A percentile compares a stretch with the other conserved stretches of the same genome.
Evolutionary conservation across 2,329 filamentous ascomycete species (phyloP).

Genomic region (Sporothrix mexicana): DNA sequence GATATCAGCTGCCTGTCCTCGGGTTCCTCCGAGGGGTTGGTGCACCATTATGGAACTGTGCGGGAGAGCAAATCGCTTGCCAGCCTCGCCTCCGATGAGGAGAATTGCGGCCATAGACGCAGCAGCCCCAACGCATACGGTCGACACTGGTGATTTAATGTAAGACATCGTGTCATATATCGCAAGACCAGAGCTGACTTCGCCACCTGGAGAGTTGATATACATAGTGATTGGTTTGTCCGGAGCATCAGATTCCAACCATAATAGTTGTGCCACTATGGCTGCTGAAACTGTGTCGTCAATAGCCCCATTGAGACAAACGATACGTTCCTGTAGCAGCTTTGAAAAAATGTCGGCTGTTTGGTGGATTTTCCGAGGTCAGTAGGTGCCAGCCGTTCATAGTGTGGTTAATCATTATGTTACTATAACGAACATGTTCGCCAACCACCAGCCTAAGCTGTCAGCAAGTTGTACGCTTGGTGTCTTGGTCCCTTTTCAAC

Average conservation of each 20-base stretch:
- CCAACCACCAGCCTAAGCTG: slow-evolving; percentile 71
- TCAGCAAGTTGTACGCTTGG: slow-evolving; percentile 41
- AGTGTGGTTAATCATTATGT: background rate
- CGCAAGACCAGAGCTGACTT: slow-evolving; percentile 82
- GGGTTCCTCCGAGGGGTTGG: slow-evolving; percentile 80
- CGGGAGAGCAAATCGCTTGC: slow-evolving; percentile 87
- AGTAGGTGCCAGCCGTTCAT: background rate
- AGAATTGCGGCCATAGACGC: slow-evolving; percentile 94
- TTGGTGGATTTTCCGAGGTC: slow-evolving; percentile 22
- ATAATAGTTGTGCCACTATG: slow-evolving; percentile 93
- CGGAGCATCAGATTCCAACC: slow-evolving; percentile 95
- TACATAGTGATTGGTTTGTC: slow-evolving; percentile 96
- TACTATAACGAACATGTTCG: slow-evolving; percentile 68
- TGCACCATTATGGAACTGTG: slow-evolving; percentile 97
- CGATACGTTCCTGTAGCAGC: slow-evolving; percentile 86
- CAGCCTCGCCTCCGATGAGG: slow-evolving; percentile 81
- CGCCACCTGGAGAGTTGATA: slow-evolving; percentile 95
- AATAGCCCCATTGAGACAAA: slow-evolving; percentile 90
- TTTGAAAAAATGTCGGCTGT: slow-evolving; percentile 83
- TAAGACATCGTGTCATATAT: slow-evolving; percentile 99
- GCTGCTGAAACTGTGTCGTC: slow-evolving; percentile 91
- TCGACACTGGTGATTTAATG: slow-evolving; percentile 89
- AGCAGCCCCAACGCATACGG: slow-evolving; percentile 92
- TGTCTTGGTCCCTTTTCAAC: background rate
- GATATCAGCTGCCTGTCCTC: slow-evolving; percentile 77